Conservation (phyloP, 495 filamentous ascomycete genomes). For the Podospora didyma region DNA sequence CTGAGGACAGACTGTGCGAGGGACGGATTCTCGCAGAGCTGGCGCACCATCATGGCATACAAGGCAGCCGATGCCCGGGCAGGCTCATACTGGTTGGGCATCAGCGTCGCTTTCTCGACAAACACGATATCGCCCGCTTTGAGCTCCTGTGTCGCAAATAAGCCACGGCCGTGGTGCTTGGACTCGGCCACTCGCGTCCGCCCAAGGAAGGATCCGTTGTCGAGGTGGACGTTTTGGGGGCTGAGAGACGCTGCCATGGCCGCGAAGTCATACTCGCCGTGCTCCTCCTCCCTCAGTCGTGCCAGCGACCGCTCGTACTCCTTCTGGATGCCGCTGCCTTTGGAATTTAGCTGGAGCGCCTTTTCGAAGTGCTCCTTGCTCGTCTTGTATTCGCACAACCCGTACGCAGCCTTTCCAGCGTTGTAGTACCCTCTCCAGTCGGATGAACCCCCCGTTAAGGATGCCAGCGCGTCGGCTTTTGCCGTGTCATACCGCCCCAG, state of each 20-base stretch:
- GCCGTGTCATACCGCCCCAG: conserved; percentile 45
- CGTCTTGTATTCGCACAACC: conserved; percentile 35
- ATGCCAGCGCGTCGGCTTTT: conserved; percentile 37
- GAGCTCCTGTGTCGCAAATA: conserved; percentile 48
- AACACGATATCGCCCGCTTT: conserved; percentile 48
- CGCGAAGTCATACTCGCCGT: conserved; percentile 44
- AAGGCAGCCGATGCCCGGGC: conserved; percentile 47
- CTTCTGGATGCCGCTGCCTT: conserved; percentile 21
- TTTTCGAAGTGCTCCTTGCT: conserved; percentile 25
- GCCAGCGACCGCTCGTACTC: conserved; percentile 31
- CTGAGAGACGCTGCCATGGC: conserved; percentile 30
- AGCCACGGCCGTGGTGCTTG: conserved; percentile 37
- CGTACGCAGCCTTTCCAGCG: conserved; percentile 45
- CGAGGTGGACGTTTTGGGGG: conserved; percentile 31
- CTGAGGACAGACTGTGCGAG: conserved; percentile 33
- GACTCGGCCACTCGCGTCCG: conserved; percentile 15
- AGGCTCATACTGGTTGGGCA: conserved; percentile 29
- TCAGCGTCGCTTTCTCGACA: conserved; percentile 50
- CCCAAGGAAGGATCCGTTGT: conserved; percentile 42
- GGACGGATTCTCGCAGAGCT: conserved; percentile 49
- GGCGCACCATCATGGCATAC: conserved; percentile 37
- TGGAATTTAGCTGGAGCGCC: conserved; percentile 31
- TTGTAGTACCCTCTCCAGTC: conserved; percentile 49
- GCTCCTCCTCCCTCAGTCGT: conserved; percentile 34
- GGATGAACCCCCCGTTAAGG: conserved; percentile 16